Evolutionary conservation across 768 basidiomycete genomes (phyloP).

Genomic region (Russula sp.): DNA sequence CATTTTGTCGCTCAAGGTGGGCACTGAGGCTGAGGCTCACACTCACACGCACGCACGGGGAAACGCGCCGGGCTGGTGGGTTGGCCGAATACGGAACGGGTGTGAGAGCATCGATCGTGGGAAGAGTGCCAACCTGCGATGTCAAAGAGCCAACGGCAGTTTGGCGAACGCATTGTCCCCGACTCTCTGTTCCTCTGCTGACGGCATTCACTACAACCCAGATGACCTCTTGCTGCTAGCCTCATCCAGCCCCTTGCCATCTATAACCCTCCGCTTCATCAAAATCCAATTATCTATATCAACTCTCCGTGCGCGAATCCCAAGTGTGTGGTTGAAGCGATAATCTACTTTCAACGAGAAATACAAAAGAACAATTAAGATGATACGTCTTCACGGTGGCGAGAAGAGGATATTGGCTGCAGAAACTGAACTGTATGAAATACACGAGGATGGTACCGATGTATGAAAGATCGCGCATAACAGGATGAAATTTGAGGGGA

Average conservation of each 20-base stretch:
- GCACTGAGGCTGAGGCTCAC: not conserved
- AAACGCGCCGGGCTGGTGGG: conserved; percentile 11
- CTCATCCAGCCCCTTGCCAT: not conserved
- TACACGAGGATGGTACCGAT: conserved; percentile 20
- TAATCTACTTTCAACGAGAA: conserved; percentile 21
- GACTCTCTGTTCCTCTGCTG: not conserved
- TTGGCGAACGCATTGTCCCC: conserved; percentile 8
- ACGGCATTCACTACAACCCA: not conserved
- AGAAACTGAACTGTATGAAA: conserved; percentile 16
- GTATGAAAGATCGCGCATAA: conserved; percentile 19
- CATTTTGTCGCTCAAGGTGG: conserved; percentile 5
- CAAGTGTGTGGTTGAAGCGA: not conserved
- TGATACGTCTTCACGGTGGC: conserved; percentile 2
- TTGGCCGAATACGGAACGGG: not conserved
- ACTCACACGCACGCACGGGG: not conserved
- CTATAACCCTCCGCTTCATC: not conserved
- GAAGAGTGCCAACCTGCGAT: conserved; percentile 6
- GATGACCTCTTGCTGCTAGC: not conserved
- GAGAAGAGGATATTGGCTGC: conserved; percentile 19
- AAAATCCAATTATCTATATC: conserved; percentile 1
- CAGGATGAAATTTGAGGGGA: conserved; percentile 9
- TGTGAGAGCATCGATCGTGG: conserved; percentile 8
- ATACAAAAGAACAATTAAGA: conserved; percentile 17
- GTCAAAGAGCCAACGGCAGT: conserved; percentile 1
- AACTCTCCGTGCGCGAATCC: not conserved